Evolutionary conservation across 225 moss, liverwort and hornwort genomes (phyloP), one percentile per base, ranked within the genome.

Genomic region (Physcomitrium patens): DNA sequence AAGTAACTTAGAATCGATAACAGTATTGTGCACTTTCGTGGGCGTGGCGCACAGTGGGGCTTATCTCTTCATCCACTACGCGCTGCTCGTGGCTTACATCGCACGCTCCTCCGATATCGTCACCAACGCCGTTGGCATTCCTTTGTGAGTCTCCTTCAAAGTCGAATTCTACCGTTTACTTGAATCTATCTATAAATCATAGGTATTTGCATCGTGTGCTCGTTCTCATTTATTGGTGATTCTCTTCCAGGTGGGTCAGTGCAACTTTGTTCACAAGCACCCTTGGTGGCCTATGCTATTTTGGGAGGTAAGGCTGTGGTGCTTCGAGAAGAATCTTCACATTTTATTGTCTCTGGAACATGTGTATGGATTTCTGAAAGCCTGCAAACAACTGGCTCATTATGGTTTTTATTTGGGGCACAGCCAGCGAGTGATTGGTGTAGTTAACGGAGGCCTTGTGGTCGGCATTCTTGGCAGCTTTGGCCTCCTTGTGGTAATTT

Each of bases 101-200:
- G 93, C 99, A 1, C 95, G 95, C 76, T 99, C 95, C 73, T 93
- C 95, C 56, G 93, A 99, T 64, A 89, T 99, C 68, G 91, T 95
- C 66, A 87, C 87, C 16, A 86, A 82, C 48, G 77, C 84, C 20
- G 71, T 77, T 8, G 99, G 93, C 82, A 85, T 88, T 82, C 91
- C 99, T 70, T 57, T 86, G 99, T 99, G 79, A 71, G 94, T 82
- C n/a, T 5, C 52, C 19, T 65, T 48, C 16, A 6, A 66, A 27
- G 7, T 53, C 42, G 31, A 37, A 37, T 37, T 37, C 7, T 37
- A 37, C 31, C 31, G 31, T 37, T 37, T 4, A 37, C 31, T 37
- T 4, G 31, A 37, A 1, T 37, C 2, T 4, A 37, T 45, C 51
- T 23, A 46, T 28, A 1, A 42, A 26, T 42, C 62, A 11, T 7